Base-by-base conservation (phyloP, 441 rosid species). In the Omphalea diandra region DNA sequence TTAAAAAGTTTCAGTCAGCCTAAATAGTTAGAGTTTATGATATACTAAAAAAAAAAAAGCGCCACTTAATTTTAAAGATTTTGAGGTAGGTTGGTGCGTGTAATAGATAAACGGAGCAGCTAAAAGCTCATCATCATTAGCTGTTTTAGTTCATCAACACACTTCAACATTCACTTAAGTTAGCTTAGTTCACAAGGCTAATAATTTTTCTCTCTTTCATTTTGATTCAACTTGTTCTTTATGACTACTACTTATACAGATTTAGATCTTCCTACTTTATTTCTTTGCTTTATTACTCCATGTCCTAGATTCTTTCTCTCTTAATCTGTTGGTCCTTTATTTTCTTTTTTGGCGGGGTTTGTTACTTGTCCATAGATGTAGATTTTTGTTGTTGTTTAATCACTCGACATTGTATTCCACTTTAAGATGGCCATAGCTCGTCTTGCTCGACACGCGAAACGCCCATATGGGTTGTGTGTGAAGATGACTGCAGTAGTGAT, bases 391-490 rank as follows among this genome's bases (percentile, higher is more conserved):
- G 38, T 50, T 36, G 74, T 24, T 67, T 59, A 26, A 46, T 55
- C 69, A 17, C 12, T 59, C 36, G 65, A n/a, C n/a, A n/a, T n/a
- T n/a, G n/a, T n/a, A n/a, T n/a, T n/a, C n/a, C n/a, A n/a, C n/a
- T n/a, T n/a, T n/a, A n/a, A 69, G 66, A 86, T 87, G 93, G 87
- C 94, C 36, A 52, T 88, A 40, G 77, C 91, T 80, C 83, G 90
- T 71, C 81, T 94, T 46, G 85, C 69, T 69, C 96, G 98, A 60
- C 89, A 85, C 65, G 90, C 84, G n/a, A 94, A 90, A 75, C 90
- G 87, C 69, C 97, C 95, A 57, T 66, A 77, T 67, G 97, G 97
- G 79, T 64, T 92, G 55, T 91, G 88, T 77, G 73, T 82, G 31
- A 94, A 92, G 82, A 81, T 83, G 90, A 57, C 90, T 1, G 88